A percentile compares a stretch with the other conserved stretches of the same genome.
These are phyloP conservation scores for Penicillium bialowiezense DNA, from an alignment of 495 filamentous ascomycete genomes.

Conservation along the genomic window DNA sequence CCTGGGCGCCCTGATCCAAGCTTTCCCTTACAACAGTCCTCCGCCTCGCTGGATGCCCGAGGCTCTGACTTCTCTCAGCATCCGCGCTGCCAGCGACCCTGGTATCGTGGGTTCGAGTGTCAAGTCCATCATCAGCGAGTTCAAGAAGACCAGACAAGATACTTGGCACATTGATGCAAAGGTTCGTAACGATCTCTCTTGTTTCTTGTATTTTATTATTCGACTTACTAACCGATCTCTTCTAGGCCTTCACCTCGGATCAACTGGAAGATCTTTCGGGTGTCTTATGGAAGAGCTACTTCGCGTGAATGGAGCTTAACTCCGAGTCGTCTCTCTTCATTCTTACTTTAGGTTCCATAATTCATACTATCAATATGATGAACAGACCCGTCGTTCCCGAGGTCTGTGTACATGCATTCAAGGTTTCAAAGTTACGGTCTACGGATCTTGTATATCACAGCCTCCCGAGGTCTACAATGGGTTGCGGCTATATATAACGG, in stretches of 20 bases:
- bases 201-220: background rate
- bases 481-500: too few relatives aligned
- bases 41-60: slow-evolving; percentile 93
- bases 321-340: background rate
- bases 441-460: too few relatives aligned
- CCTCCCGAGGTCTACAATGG: too few relatives aligned
- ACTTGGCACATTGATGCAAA: slow-evolving; percentile 98
- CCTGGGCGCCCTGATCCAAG: slow-evolving; percentile 85
- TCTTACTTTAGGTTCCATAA: background rate
- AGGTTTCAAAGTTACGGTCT: too few relatives aligned
- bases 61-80: slow-evolving; percentile 81
- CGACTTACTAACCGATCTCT: slow-evolving; percentile 26
- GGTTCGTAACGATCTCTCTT: slow-evolving; percentile 46
- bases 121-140: slow-evolving; percentile 93
- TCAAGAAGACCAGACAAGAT: slow-evolving; percentile 99
- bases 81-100: slow-evolving; percentile 79
- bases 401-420: background rate
- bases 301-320: slow-evolving; percentile 57
- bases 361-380: background rate
- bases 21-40: slow-evolving; percentile 95
- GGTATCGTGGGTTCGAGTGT: slow-evolving; percentile 95
- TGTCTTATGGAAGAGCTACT: slow-evolving; percentile 99
- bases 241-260: slow-evolving; percentile 83
- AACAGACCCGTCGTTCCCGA: too few relatives aligned
- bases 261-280: slow-evolving; percentile 95